Conservation (phyloP, 768 basidiomycete species). For the Termitomyces eurrhizus region DNA sequence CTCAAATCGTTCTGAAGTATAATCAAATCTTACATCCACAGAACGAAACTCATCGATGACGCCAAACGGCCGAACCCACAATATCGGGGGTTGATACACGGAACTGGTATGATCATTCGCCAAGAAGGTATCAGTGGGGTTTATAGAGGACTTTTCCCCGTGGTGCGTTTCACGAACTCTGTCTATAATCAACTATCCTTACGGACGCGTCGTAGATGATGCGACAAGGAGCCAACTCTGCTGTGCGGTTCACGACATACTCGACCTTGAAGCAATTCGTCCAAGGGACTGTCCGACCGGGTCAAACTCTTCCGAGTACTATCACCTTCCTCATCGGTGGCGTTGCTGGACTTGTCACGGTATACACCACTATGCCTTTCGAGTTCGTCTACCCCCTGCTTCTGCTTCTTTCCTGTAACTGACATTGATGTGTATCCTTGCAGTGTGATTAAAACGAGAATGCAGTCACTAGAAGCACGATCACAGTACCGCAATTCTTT, state of each 20-base stretch:
- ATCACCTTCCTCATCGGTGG: conserved; percentile 96
- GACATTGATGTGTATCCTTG: neutral
- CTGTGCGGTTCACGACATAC: conserved; percentile 94
- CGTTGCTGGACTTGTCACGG: conserved; percentile 91
- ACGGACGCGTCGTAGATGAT: conserved; percentile 63
- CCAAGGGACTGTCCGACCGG: conserved; percentile 77
- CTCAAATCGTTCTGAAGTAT: neutral
- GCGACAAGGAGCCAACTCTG: conserved; percentile 97
- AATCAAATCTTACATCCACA: conserved; percentile 25
- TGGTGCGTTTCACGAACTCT: conserved; percentile 49
- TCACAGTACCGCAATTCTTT: conserved; percentile 89
- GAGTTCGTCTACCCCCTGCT: conserved; percentile 44
- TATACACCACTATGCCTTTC: conserved; percentile 85
- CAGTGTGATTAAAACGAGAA: conserved; percentile 96
- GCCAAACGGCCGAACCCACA: conserved; percentile 80
- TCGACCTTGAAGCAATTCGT: conserved; percentile 92
- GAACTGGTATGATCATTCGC: conserved; percentile 71
- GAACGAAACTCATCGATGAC: conserved; percentile 97
- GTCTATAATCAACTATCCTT: neutral
- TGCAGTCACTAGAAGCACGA: conserved; percentile 88
- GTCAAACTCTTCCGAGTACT: conserved; percentile 77
- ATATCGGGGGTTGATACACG: conserved; percentile 86
- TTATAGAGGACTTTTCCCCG: conserved; percentile 91
- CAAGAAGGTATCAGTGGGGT: conserved; percentile 84
- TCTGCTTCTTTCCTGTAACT: neutral